phyloP scores from a whole-genome alignment of 331 rosid genomes.

The Rosa hybrid region DNA sequence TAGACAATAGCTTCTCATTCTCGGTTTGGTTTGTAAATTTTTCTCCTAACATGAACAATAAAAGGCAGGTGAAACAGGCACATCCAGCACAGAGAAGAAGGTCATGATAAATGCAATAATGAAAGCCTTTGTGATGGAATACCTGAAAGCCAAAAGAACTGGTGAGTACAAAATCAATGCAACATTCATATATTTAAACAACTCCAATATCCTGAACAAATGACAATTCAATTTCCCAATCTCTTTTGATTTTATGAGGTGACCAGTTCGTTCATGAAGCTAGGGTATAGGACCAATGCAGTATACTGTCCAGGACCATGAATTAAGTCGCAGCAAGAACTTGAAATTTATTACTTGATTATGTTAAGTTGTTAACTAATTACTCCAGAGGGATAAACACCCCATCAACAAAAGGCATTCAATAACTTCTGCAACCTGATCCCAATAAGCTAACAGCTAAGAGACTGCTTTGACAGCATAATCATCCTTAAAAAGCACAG shows the following conservation, averaged over 20 bases:
- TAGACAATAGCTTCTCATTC: background rate
- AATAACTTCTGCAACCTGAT: conserved; percentile 6
- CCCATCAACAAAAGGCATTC: background rate
- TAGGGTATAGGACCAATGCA: background rate
- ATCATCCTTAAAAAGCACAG: background rate
- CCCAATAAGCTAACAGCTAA: background rate
- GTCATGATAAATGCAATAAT: conserved; percentile 62
- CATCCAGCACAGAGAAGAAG: conserved; percentile 63
- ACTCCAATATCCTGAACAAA: background rate
- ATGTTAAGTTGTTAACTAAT: background rate
- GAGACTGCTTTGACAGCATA: background rate
- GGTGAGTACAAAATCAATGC: background rate
- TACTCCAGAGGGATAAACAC: background rate
- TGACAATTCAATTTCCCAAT: background rate
- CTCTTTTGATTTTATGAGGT: background rate
- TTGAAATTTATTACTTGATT: background rate
- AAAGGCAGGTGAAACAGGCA: conserved; percentile 39
- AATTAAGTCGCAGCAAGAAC: background rate
- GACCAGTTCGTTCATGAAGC: background rate
- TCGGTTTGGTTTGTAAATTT: background rate
- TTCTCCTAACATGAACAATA: background rate
- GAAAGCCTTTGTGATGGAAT: conserved; percentile 67
- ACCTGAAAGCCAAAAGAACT: conserved; percentile 43
- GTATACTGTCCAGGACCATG: background rate
- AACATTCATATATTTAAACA: background rate